Evolutionary conservation across 495 filamentous ascomycete species (phyloP), one percentile per base, ranked within the genome.

Genomic region (Aspergillus sclerotioniger): DNA sequence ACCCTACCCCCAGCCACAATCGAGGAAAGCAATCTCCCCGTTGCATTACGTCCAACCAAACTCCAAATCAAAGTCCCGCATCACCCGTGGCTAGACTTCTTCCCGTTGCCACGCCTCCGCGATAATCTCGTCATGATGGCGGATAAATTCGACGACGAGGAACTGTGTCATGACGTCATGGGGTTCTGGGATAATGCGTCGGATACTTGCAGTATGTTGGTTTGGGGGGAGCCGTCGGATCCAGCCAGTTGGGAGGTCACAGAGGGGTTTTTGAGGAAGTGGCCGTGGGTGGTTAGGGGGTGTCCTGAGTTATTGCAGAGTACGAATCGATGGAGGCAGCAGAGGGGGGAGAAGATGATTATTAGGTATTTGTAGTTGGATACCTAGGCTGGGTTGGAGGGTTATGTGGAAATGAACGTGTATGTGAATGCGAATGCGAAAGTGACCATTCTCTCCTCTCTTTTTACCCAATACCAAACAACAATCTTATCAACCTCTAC

Each of bases 21-120:
- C 41, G 46, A 65, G 8, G 49, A 56, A 49, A 48, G 58, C 17
- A 48, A 58, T 9, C 51, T 72, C 9, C 80, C 82, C 0, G 62
- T 63, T 0, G 71, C 66, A 51, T 71, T 86, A 2, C 71, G 72
- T 2, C 80, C 80, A 1, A 84, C 82, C 2, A 56, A 47, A 19
- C 28, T 82, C 0, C 82, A 84, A 57, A 56, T 51, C 10, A 55
- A 59, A 0, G 62, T 69, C 6, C 62, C 67, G 1, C 82, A 85
- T 51, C 77, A 80, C 48, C 75, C 78, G 0, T 85, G 81, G 75
- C 62, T 85, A 16, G 81, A 84, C 56, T 72, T 83, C 47, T 77
- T 83, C 49, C 82, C 81, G 3, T 68, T 75, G 31, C 73, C 75
- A 16, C 67, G 63, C 17, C 68, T 84, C 60, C 74, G 82, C 2